Base-by-base conservation (phyloP, 305 asterid genomes). In the Fraxinus dipetala region DNA sequence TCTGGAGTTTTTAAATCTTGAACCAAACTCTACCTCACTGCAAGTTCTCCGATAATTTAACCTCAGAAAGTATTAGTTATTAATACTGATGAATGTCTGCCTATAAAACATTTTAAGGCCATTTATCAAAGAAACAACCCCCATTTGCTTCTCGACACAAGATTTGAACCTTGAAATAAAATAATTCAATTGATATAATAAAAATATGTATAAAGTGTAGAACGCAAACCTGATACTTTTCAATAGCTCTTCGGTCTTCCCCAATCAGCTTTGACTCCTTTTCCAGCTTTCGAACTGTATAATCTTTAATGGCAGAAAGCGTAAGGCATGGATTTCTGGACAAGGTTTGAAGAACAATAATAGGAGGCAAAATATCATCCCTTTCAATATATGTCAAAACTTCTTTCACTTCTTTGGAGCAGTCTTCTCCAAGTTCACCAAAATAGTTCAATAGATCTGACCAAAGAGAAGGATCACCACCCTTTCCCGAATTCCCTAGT, bases 371-470 rank as follows among this genome's bases (percentile, higher is more conserved):
- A 69, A 96, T 93, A 85, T 94, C 98, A 86, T 92, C 98, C 90
- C 98, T 90, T 87, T 96, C 98, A 79, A 94, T 89, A 79, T 93
- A 93, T 77, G 92, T 77, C 91, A 96, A 85, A 84, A 94, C 95
- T 90, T 96, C 94, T 89, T 91, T 93, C 65, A 94, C 99, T 89
- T 96, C 99, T 88, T 88, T 89, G 77, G 99, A 96, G 92, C 99
- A 96, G 87, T 96, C 98, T 91, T 94, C 98, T 72, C 98, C 99
- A 77, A 93, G 99, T 84, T 94, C 98, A 79, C 99, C 98, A 91
- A 96, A 96, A 87, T 96, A 96, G 84, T 96, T 96, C 76, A 96
- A 91, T 63, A 96, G 82, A 88, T 93, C 98, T 14, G 93, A 97
- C 99, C 99, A 96, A 48, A 96, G 97, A 89, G 94, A 84, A 77